Percentiles rank a stretch among this genome's conserved stretches.
Conservation (phyloP, 345 rosid genomes). For the Populus nigra region DNA sequence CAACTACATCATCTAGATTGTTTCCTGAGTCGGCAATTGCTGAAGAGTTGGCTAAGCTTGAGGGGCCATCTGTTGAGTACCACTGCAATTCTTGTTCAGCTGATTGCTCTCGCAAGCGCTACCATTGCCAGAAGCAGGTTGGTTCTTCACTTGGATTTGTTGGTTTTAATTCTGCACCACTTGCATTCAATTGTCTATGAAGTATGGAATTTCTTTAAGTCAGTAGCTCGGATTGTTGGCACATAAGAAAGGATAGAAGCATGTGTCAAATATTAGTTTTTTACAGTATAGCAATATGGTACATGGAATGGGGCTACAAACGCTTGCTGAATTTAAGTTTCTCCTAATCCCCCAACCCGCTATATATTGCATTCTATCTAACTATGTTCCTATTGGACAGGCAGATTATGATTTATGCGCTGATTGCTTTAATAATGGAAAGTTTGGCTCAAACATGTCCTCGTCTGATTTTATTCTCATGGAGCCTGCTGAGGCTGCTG, state of each 20-base stretch:
- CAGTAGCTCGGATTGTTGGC: not conserved
- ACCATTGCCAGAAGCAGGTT: conserved; percentile 98
- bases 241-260: not conserved
- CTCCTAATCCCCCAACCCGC: not conserved
- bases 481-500: conserved; percentile 89
- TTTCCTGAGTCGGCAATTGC: conserved; percentile 67
- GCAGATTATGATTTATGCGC: conserved; percentile 99
- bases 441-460: conserved; percentile 87
- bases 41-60: conserved; percentile 73
- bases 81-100: conserved; percentile 99
- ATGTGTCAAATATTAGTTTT: not conserved
- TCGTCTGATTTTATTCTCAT: conserved; percentile 92
- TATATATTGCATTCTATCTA: conserved; percentile 19
- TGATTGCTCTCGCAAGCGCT: conserved; percentile 98
- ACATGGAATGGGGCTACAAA: not conserved
- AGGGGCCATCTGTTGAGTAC: conserved; percentile 89
- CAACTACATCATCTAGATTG: conserved; percentile 53
- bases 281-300: not conserved
- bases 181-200: not conserved
- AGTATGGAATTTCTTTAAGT: not conserved
- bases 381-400: conserved; percentile 51
- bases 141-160: conserved; percentile 18
- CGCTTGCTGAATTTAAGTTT: not conserved
- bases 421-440: conserved; percentile 83
- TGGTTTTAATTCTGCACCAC: conserved; percentile 7